Conservation (phyloP, 2,329 filamentous ascomycete species). For the Clonostachys rhizophaga region DNA sequence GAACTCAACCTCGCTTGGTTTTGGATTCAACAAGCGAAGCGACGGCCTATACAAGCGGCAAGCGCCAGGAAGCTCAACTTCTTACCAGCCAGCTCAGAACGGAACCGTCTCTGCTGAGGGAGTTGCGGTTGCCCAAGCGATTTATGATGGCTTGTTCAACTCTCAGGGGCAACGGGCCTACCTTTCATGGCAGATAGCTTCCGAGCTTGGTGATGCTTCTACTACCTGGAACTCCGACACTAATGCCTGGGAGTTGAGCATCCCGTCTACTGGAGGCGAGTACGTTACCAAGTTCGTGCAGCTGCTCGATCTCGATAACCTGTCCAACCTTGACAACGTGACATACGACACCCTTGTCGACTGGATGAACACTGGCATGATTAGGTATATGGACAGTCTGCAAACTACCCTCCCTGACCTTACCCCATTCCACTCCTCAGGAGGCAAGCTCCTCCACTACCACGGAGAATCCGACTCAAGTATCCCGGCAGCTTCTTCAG, state of each 20-base stretch:
- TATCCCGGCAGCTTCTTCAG: conserved; percentile 46
- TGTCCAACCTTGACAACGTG: conserved; percentile 36
- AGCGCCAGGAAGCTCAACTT: too few species aligned
- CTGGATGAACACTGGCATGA: conserved; percentile 46
- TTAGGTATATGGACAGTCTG: conserved; percentile 41
- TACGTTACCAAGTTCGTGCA: conserved; percentile 35
- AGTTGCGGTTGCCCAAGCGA: conserved; percentile 22
- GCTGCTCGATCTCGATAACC: conserved; percentile 30
- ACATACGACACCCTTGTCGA: conserved; percentile 52
- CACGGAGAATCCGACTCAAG: conserved; percentile 51
- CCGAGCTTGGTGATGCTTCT: conserved; percentile 20
- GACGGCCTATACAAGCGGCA: too few species aligned
- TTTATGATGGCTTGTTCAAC: conserved; percentile 25
- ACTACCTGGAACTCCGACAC: conserved; percentile 24
- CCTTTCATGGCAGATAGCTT: conserved; percentile 25
- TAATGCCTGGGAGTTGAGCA: conserved; percentile 20
- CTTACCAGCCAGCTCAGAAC: conserved; percentile 18
- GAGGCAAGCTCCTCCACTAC: conserved; percentile 53
- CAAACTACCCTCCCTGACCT: conserved; percentile 51
- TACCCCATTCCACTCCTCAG: conserved; percentile 37
- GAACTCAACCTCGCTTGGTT: conserved; percentile 12
- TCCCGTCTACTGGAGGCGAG: conserved; percentile 22
- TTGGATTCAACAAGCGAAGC: conserved; percentile 18
- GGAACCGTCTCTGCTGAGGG: conserved; percentile 24
- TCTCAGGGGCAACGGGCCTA: conserved; percentile 25